Conservation (phyloP, 805 yeast genomes). For the Suhomyces pyralidae region DNA sequence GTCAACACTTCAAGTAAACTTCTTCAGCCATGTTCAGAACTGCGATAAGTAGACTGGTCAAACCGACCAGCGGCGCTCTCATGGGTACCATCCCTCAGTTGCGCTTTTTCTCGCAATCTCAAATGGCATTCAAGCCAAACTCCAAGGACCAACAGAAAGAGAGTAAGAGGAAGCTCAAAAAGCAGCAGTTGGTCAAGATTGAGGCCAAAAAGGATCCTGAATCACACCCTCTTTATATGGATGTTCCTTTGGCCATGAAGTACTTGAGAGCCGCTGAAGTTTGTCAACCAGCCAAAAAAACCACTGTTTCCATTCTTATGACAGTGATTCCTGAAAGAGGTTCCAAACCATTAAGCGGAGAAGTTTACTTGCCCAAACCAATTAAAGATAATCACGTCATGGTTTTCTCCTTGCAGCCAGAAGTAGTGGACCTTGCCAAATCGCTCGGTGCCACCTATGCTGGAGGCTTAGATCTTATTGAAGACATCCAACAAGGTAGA, state of each 20-base stretch:
- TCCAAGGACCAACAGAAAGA: conserved; percentile 14
- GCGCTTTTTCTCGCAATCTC: conserved; percentile 7
- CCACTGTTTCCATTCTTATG: conserved; percentile 62
- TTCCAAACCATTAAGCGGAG: conserved; percentile 69
- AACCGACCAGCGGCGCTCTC: neutral
- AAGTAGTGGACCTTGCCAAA: conserved; percentile 50
- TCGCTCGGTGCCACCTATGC: conserved; percentile 58
- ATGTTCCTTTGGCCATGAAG: conserved; percentile 66
- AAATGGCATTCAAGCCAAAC: conserved; percentile 7
- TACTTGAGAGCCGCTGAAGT: conserved; percentile 87
- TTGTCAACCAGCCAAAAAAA: conserved; percentile 70
- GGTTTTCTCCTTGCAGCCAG: conserved; percentile 63
- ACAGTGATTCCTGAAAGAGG: conserved; percentile 73
- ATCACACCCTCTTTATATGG: conserved; percentile 64
- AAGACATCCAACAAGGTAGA: conserved; percentile 51
- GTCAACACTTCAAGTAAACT: neutral
- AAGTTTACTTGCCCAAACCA: conserved; percentile 69
- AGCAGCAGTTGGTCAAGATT: conserved; percentile 20
- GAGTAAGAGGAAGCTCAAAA: conserved; percentile 20
- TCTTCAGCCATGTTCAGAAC: neutral
- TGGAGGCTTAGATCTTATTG: conserved; percentile 73
- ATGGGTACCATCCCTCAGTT: neutral
- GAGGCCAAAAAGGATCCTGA: conserved; percentile 28
- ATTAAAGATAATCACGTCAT: conserved; percentile 61
- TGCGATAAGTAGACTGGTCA: neutral